Evolutionary conservation across 2,329 filamentous ascomycete genomes (phyloP).

Genomic region (Fusarium ramigenum): DNA sequence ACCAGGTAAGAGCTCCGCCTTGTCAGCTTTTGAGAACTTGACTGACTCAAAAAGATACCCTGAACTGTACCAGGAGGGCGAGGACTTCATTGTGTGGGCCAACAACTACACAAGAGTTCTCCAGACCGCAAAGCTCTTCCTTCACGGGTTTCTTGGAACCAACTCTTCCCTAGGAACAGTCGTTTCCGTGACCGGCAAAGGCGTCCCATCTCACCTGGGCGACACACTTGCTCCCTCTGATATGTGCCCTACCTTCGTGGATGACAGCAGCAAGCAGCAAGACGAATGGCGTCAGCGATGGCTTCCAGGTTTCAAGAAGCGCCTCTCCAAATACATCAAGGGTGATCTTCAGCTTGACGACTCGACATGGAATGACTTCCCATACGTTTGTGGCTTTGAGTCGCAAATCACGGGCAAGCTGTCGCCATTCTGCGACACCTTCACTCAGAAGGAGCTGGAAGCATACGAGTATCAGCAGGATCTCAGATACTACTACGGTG

Average conservation of each 20-base stretch:
- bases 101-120: slow-evolving; percentile 73
- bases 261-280: slow-evolving; percentile 60
- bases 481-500: slow-evolving; percentile 73
- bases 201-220: slow-evolving; percentile 61
- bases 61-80: slow-evolving; percentile 59
- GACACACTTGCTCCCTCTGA: slow-evolving; percentile 72
- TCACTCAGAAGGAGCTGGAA: slow-evolving; percentile 68
- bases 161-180: slow-evolving; percentile 63
- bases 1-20: slow-evolving; percentile 46
- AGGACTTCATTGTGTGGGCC: slow-evolving; percentile 68
- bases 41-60: slow-evolving; percentile 50
- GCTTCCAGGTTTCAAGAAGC: slow-evolving; percentile 60
- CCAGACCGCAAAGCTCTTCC: slow-evolving; percentile 69
- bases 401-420: slow-evolving; percentile 70
- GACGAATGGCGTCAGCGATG: slow-evolving; percentile 61
- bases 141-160: slow-evolving; percentile 68
- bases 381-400: slow-evolving; percentile 77
- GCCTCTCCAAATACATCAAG: slow-evolving; percentile 62
- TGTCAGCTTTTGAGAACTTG: rapidly evolving
- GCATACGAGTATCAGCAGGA: slow-evolving; percentile 75
- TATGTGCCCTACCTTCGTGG: slow-evolving; percentile 67
- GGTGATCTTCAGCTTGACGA: slow-evolving; percentile 65
- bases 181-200: slow-evolving; percentile 65
- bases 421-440: slow-evolving; percentile 70
- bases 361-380: slow-evolving; percentile 65